phyloP scores from a whole-genome alignment of 192 early-diverging fungal species.

The Backusella parvicylindrica region DNA sequence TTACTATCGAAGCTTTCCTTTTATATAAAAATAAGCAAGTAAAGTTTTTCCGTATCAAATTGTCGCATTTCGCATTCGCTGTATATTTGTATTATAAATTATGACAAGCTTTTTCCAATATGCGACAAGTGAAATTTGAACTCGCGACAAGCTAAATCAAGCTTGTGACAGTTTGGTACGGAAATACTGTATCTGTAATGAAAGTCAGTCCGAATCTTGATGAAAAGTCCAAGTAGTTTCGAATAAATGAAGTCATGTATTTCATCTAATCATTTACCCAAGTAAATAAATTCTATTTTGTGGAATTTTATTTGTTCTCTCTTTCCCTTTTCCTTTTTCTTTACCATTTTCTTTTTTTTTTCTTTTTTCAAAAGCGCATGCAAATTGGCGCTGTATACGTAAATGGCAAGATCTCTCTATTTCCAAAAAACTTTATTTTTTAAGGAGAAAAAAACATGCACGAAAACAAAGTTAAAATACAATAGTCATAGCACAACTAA shows the following conservation, averaged over 20 bases:
- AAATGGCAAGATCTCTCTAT: too few relatives aligned
- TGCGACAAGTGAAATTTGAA: too few relatives aligned
- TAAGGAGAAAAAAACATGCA: background rate
- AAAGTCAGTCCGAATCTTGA: background rate
- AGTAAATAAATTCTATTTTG: background rate
- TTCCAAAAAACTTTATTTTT: background rate
- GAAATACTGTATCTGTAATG: background rate
- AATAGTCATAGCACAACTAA: background rate
- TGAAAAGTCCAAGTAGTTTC: background rate
- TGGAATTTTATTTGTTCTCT: background rate
- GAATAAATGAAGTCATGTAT: background rate
- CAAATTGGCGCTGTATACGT: background rate
- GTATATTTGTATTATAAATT: too few relatives aligned
- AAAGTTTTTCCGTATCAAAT: too few relatives aligned
- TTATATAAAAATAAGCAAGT: background rate
- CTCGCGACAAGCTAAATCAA: too few relatives aligned
- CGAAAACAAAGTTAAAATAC: background rate
- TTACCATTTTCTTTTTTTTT: too few relatives aligned
- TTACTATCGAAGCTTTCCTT: background rate
- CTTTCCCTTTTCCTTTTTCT: background rate
- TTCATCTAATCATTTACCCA: background rate
- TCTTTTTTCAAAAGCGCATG: background rate
- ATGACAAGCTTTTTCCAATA: too few relatives aligned
- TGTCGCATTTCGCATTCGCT: too few relatives aligned
- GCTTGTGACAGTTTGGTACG: too few relatives aligned